These are phyloP conservation scores for Dipodascus albidus DNA, from an alignment of 805 yeast genomes.

Conservation along the genomic window DNA sequence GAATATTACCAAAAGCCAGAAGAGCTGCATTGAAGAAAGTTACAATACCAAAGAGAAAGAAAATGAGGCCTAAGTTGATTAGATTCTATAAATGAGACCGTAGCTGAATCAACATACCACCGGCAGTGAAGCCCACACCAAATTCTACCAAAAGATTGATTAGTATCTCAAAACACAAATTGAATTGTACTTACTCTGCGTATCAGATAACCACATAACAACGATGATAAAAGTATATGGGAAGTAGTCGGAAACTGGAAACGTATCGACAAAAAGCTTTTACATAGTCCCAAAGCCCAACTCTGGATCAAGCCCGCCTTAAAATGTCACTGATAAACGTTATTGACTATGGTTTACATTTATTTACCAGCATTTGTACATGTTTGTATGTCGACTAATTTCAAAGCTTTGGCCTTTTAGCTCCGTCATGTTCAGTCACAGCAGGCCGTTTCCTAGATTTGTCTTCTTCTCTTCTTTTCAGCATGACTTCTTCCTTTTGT, in stretches of 20 bases:
- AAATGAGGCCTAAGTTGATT: slow-evolving; percentile 38
- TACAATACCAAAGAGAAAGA: slow-evolving; percentile 71
- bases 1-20: slow-evolving; percentile 77
- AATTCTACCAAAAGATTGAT: slow-evolving; percentile 53
- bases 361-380: too few species aligned
- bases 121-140: slow-evolving; percentile 88
- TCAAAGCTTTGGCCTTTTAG: too few species aligned
- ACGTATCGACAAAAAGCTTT: neutral
- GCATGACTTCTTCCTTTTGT: neutral
- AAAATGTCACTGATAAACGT: too few species aligned
- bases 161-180: neutral
- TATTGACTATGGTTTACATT: too few species aligned
- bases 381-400: too few species aligned
- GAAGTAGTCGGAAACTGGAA: neutral
- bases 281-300: too few species aligned
- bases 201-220: neutral
- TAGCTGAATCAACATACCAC: slow-evolving; percentile 34
- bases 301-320: too few species aligned
- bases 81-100: neutral
- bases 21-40: slow-evolving; percentile 83
- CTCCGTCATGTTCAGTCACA: neutral
- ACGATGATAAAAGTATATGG: neutral
- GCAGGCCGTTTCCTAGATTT: neutral
- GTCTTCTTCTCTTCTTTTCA: neutral
- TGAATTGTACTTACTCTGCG: neutral